Evolutionary conservation across 1,284 basidiomycete genomes (phyloP).

Genomic region (Ceraceosorus guamensis): DNA sequence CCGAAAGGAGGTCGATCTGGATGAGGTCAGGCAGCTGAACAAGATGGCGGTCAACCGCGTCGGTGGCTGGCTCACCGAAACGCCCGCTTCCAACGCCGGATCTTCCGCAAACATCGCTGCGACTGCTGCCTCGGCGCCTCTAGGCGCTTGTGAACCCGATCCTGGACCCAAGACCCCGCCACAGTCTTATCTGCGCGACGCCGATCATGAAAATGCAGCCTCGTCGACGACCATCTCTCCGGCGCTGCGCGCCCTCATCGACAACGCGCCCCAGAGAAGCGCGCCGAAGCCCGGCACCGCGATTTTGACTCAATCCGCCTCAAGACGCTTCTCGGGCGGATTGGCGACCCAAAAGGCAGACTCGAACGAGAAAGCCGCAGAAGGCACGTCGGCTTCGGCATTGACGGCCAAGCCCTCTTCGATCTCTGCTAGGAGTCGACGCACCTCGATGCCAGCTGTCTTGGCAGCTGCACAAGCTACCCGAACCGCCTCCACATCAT

Average conservation of each 20-base stretch:
- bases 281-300: slow-evolving; percentile 26
- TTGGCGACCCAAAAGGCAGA: too few relatives aligned
- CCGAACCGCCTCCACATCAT: too few relatives aligned
- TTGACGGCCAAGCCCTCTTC: too few relatives aligned
- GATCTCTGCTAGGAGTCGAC: too few relatives aligned
- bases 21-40: slow-evolving; percentile 16
- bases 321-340: slow-evolving; percentile 2
- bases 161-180: slow-evolving; percentile 22
- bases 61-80: slow-evolving; percentile 28
- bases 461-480: too few relatives aligned
- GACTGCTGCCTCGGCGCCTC: too few relatives aligned
- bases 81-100: slow-evolving; percentile 10
- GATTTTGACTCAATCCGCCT: slow-evolving; percentile 9
- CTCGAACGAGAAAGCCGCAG: too few relatives aligned
- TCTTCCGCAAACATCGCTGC: neutral
- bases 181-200: slow-evolving; percentile 13
- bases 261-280: slow-evolving; percentile 18
- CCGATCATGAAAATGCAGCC: slow-evolving; percentile 8
- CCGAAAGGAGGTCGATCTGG: slow-evolving; percentile 10
- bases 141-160: too few relatives aligned
- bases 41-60: slow-evolving; percentile 28
- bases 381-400: too few relatives aligned
- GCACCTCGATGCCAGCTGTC: too few relatives aligned
- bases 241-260: slow-evolving; percentile 27
- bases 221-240: slow-evolving; percentile 16